phyloP scores from a whole-genome alignment of 2,329 filamentous ascomycete genomes.

The Xylariomycetidae sp. region DNA sequence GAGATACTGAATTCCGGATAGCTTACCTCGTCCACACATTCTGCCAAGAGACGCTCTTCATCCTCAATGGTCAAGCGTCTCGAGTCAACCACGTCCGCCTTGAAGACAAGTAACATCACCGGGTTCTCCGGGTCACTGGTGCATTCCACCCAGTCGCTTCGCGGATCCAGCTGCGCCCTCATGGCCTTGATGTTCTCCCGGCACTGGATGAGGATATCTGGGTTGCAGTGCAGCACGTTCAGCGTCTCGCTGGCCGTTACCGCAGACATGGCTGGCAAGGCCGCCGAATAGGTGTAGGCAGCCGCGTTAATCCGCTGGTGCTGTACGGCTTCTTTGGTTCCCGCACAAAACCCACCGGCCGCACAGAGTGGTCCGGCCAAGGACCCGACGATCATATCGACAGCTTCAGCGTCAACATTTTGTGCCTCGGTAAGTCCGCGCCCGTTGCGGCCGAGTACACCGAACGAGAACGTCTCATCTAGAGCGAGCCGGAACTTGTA shows the following conservation, averaged over 20 bases:
- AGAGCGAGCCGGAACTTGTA: constrained; percentile 98
- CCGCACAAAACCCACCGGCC: constrained; percentile 93
- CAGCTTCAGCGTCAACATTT: constrained; percentile 86
- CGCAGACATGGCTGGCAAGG: constrained; percentile 85
- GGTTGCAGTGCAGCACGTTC: constrained; percentile 77
- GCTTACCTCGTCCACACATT: constrained; percentile 92
- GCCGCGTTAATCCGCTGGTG: constrained; percentile 92
- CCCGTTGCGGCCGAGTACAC: constrained; percentile 85
- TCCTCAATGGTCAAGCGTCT: constrained; percentile 67
- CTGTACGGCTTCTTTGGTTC: constrained; percentile 84
- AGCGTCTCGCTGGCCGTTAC: constrained; percentile 95
- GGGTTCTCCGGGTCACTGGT: constrained; percentile 82
- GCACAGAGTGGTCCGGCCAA: constrained; percentile 86
- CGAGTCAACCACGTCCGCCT: constrained; percentile 72
- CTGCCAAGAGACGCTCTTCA: constrained; percentile 79
- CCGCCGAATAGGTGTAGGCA: constrained; percentile 93
- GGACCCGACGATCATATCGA: constrained; percentile 97
- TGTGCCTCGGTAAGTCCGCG: constrained; percentile 93
- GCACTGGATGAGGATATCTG: constrained; percentile 72
- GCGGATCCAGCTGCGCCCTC: constrained; percentile 81
- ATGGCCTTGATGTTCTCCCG: constrained; percentile 84
- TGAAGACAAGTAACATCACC: constrained; percentile 76
- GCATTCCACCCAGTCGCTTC: constrained; percentile 88
- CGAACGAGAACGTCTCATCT: constrained; percentile 97
- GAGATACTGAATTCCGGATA: background rate